These are phyloP conservation scores for Metschnikowia henanensis DNA, from an alignment of 805 yeast species.

Conservation along the genomic window DNA sequence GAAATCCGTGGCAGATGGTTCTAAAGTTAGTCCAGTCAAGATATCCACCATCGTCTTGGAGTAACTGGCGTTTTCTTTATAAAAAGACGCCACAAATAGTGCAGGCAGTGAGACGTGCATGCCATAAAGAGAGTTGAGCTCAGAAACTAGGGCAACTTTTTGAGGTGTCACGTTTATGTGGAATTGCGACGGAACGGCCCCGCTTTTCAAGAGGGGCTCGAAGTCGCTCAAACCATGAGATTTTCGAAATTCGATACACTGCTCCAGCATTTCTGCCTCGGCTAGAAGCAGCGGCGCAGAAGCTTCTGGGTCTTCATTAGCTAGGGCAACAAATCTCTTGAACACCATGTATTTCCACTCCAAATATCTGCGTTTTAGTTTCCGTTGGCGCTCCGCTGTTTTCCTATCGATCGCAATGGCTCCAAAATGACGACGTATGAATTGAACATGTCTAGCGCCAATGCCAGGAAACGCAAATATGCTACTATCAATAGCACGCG, in stretches of 20 bases:
- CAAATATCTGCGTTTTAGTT: conserved; percentile 7
- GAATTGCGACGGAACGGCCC: background rate
- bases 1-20: background rate
- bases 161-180: background rate
- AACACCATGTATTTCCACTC: conserved; percentile 16
- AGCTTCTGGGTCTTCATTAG: conserved; percentile 4
- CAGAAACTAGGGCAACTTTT: background rate
- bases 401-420: conserved; percentile 1
- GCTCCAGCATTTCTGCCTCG: conserved; percentile 9
- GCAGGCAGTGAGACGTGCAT: conserved; percentile 7
- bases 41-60: background rate
- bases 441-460: conserved; percentile 12
- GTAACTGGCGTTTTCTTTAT: background rate
- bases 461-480: conserved; percentile 16
- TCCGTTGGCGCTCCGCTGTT: conserved; percentile 3
- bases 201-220: conserved; percentile 3
- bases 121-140: conserved; percentile 3
- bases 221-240: conserved; percentile 4
- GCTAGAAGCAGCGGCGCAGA: conserved; percentile 4
- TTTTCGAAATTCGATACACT: conserved; percentile 4
- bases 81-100: conserved; percentile 8
- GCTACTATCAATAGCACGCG: conserved; percentile 12
- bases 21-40: background rate
- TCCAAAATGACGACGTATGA: conserved; percentile 5
- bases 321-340: conserved; percentile 8